Evolutionary conservation across 2,329 filamentous ascomycete species (phyloP).

Genomic region (Talaromyces amestolkiae): DNA sequence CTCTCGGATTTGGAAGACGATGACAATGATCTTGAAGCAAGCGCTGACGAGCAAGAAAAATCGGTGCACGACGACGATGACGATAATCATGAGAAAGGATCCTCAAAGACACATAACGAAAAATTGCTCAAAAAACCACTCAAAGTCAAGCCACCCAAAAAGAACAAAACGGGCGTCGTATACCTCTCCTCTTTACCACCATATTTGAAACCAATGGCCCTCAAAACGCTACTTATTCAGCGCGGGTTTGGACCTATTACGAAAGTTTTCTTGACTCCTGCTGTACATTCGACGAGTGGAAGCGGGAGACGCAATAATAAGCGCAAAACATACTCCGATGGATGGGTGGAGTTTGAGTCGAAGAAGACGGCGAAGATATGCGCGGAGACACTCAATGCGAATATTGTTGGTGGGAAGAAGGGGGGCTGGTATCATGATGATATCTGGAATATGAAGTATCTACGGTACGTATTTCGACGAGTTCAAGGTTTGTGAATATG

Average conservation of each 20-base stretch:
- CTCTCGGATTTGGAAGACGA: slow-evolving; percentile 46
- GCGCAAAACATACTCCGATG: slow-evolving; percentile 45
- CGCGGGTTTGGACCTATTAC: slow-evolving; percentile 45
- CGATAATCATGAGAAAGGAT: slow-evolving; percentile 17
- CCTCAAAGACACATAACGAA: slow-evolving; percentile 20
- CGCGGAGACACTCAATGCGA: slow-evolving; percentile 47
- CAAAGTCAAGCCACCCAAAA: slow-evolving; percentile 14
- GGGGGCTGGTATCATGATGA: slow-evolving; percentile 48
- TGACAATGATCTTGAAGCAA: slow-evolving; percentile 25
- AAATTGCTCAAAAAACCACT: slow-evolving; percentile 10
- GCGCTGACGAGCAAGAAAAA: slow-evolving; percentile 17
- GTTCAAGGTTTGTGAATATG: not conserved
- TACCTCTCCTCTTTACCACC: slow-evolving; percentile 48
- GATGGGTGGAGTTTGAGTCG: slow-evolving; percentile 49
- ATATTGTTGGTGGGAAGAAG: slow-evolving; percentile 44
- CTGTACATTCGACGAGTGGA: slow-evolving; percentile 27
- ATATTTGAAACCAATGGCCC: slow-evolving; percentile 47
- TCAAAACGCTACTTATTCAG: slow-evolving; percentile 43
- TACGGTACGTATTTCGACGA: slow-evolving; percentile 21
- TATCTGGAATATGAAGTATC: slow-evolving; percentile 48
- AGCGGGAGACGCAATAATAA: slow-evolving; percentile 36
- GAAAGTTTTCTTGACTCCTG: slow-evolving; percentile 45
- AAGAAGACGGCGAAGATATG: slow-evolving; percentile 47
- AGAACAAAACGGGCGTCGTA: slow-evolving; percentile 43
- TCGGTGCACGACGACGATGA: not conserved